phyloP scores from a whole-genome alignment of 148 eudicot genomes.

The Rhododendron kiyosumense region DNA sequence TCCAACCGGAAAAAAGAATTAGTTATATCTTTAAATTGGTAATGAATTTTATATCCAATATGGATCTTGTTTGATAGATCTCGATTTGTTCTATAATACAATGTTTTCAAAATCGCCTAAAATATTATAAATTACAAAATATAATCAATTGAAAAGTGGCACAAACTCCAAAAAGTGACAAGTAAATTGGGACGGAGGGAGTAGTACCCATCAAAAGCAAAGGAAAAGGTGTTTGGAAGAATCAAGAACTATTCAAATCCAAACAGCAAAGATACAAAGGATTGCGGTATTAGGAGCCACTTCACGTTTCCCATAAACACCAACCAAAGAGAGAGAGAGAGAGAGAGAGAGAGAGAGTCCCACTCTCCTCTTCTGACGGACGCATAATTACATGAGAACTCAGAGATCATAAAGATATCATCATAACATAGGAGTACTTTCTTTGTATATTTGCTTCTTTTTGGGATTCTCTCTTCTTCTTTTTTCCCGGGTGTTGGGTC shows the following conservation, averaged over 20 bases:
- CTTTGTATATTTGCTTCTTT: constrained; percentile 10
- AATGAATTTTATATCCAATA: too few species aligned
- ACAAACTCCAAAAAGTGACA: too few species aligned
- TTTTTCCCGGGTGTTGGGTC: too few species aligned
- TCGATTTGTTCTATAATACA: too few species aligned
- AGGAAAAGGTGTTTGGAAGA: constrained; percentile 17
- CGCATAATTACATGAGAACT: background rate
- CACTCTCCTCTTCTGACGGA: constrained; percentile 1
- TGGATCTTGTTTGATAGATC: too few species aligned
- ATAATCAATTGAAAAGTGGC: too few species aligned
- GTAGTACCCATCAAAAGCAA: background rate
- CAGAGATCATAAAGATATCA: constrained; percentile 14
- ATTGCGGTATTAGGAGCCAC: background rate
- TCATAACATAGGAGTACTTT: constrained; percentile 7
- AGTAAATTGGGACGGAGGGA: too few species aligned
- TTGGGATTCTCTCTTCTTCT: background rate
- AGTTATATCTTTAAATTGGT: too few species aligned
- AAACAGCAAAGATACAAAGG: background rate
- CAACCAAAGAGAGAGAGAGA: background rate
- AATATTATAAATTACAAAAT: too few species aligned
- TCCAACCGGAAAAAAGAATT: too few species aligned
- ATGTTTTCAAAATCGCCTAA: too few species aligned
- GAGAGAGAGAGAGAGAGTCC: background rate
- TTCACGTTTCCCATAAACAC: constrained; percentile 11
- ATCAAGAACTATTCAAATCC: background rate